Percentiles rank a stretch among this genome's conserved stretches.
Conservation (phyloP, 2,329 filamentous ascomycete species). For the Cryoendolithus antarcticus region DNA sequence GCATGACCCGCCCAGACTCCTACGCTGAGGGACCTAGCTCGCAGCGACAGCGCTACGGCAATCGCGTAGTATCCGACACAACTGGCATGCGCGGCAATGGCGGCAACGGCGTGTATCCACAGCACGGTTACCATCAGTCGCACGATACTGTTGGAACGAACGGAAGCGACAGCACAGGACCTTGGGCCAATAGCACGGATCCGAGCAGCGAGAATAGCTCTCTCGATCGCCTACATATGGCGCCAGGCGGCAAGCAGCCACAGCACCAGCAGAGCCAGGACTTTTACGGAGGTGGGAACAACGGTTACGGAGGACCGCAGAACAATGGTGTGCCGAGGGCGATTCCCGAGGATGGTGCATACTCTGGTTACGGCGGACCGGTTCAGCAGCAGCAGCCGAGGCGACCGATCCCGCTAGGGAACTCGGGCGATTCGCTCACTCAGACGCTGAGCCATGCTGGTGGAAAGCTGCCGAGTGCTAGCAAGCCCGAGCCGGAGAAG, state of each 20-base stretch:
- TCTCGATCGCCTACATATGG: conserved; percentile 32
- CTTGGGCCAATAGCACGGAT: conserved; percentile 70
- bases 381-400: conserved; percentile 1
- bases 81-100: conserved; percentile 30
- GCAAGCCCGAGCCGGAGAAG: conserved; percentile 45
- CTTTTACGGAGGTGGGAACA: conserved; percentile 11
- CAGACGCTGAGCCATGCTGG: conserved; percentile 1
- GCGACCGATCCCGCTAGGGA: conserved; percentile 3
- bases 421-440: background rate
- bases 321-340: conserved; percentile 3
- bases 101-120: conserved; percentile 29
- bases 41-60: conserved; percentile 27
- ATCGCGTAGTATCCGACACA: conserved; percentile 33
- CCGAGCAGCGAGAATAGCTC: conserved; percentile 92
- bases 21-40: conserved; percentile 21
- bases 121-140: conserved; percentile 57
- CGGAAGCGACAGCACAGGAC: conserved; percentile 57
- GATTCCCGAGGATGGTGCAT: conserved; percentile 3
- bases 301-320: conserved; percentile 32
- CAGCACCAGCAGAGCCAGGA: conserved; percentile 40
- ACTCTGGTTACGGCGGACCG: conserved; percentile 5
- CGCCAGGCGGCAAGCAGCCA: conserved; percentile 20
- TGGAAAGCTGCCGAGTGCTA: conserved; percentile 14
- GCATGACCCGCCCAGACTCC: conserved; percentile 23
- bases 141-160: conserved; percentile 79